Evolutionary conservation across 140 eudicot genomes (phyloP).

Genomic region (Anethum foeniculum): DNA sequence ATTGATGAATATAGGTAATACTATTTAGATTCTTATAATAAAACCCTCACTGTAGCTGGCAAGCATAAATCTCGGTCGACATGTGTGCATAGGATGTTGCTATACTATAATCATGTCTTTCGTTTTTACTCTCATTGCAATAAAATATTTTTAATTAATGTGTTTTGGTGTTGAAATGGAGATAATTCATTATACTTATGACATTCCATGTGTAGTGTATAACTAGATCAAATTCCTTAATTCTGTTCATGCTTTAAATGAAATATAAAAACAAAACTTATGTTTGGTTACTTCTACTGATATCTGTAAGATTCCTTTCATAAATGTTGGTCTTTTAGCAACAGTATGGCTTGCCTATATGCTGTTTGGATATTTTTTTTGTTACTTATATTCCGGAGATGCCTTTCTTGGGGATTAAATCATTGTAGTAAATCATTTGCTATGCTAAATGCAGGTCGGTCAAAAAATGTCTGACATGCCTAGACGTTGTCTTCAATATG

Average conservation of each 20-base stretch:
- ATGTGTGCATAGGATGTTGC: no score
- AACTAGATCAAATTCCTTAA: not conserved
- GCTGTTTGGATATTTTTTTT: slow-evolving; percentile 15
- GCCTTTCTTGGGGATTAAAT: not conserved
- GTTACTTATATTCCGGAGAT: not conserved
- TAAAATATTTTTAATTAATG: no score
- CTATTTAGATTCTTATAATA: no score
- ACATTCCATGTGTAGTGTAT: not conserved
- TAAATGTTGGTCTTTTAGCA: slow-evolving; percentile 37
- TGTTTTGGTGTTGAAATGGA: no score
- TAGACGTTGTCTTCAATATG: slow-evolving; percentile 59
- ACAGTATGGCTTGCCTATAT: slow-evolving; percentile 47
- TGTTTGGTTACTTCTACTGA: not conserved
- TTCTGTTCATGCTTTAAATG: no score
- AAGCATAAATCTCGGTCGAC: no score
- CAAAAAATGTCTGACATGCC: slow-evolving; percentile 42
- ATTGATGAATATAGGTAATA: no score
- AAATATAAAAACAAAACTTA: not conserved
- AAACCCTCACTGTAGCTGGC: no score
- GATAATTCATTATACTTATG: no score
- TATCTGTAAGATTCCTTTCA: not conserved
- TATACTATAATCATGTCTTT: no score
- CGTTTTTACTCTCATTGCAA: no score
- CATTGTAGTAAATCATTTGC: slow-evolving; percentile 17
- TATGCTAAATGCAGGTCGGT: slow-evolving; percentile 33